phyloP scores from a whole-genome alignment of 257 asterid genomes.

The Salvia miltiorrhiza region DNA sequence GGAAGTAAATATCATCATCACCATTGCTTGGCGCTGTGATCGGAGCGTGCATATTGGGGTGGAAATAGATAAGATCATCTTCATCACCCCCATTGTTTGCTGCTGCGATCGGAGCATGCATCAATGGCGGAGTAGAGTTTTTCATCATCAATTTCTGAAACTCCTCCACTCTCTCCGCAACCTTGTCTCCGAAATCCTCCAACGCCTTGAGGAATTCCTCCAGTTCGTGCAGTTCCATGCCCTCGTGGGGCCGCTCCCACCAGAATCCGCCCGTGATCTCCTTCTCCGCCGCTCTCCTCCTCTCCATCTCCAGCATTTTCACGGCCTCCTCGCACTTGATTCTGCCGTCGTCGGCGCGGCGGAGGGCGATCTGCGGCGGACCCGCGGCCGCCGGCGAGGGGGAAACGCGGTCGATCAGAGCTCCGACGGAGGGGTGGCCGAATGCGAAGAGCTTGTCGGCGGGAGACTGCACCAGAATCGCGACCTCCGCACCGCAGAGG shows the following conservation, averaged over 20 bases:
- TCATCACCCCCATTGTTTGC: too few species aligned
- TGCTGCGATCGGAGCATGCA: too few species aligned
- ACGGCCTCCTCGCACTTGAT: slow-evolving; percentile 21
- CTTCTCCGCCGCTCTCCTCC: not conserved
- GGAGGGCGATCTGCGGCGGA: not conserved
- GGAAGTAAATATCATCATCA: too few species aligned
- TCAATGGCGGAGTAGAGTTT: not conserved
- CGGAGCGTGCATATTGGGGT: too few species aligned
- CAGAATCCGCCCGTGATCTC: slow-evolving; percentile 10
- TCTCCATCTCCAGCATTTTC: slow-evolving; percentile 25
- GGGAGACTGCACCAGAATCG: slow-evolving; percentile 33
- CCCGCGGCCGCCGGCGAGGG: not conserved
- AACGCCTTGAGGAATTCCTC: slow-evolving; percentile 30
- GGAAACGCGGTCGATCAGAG: slow-evolving; percentile 2
- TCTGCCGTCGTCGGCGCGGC: not conserved
- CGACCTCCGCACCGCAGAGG: slow-evolving; percentile 28
- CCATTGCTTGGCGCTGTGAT: too few species aligned
- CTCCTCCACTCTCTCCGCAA: slow-evolving; percentile 23
- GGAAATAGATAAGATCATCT: too few species aligned
- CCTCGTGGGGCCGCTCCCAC: slow-evolving; percentile 34
- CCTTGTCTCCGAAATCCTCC: slow-evolving; percentile 33
- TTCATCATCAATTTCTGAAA: not conserved
- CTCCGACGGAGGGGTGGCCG: slow-evolving; percentile 25
- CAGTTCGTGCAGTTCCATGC: slow-evolving; percentile 39
- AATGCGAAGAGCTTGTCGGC: slow-evolving; percentile 25